phyloP scores from a whole-genome alignment of 1,139 yeast species.

The Sugiyamaella novakii region DNA sequence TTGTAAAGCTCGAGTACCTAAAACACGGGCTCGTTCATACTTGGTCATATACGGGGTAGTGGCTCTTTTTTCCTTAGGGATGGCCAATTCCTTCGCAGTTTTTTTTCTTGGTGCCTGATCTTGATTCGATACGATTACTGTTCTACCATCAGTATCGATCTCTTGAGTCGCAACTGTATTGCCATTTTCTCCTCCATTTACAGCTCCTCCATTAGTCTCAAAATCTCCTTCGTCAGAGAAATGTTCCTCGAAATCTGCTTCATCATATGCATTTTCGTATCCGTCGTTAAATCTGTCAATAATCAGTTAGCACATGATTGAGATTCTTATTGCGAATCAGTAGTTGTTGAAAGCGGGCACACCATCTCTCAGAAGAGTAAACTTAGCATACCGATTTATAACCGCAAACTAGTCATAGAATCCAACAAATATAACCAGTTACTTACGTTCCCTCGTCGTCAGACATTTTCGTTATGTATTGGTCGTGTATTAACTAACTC shows the following conservation, averaged over 20 bases:
- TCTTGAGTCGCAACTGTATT: conserved; percentile 51
- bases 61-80: conserved; percentile 82
- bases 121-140: conserved; percentile 58
- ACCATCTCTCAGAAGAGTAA: too few relatives aligned
- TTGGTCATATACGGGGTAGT: conserved; percentile 99
- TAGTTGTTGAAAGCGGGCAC: too few relatives aligned
- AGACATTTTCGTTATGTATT: conserved; percentile 32
- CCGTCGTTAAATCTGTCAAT: conserved; percentile 69
- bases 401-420: too few relatives aligned
- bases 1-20: conserved; percentile 95
- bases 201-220: conserved; percentile 49
- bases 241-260: conserved; percentile 67
- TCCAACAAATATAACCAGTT: too few relatives aligned
- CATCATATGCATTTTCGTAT: conserved; percentile 71
- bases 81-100: conserved; percentile 79
- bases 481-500: too few relatives aligned
- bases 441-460: conserved; percentile 43
- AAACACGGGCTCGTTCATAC: conserved; percentile 91
- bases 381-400: too few relatives aligned
- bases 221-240: conserved; percentile 67
- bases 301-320: conserved; percentile 1
- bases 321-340: too few relatives aligned
- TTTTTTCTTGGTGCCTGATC: conserved; percentile 64
- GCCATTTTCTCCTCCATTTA: conserved; percentile 40
- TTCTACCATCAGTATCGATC: conserved; percentile 73